Percentiles rank a stretch among this genome's conserved stretches.
Evolutionary conservation across 371 early-diverging fungal species (phyloP).

Genomic region (Capniomyces stellatus): DNA sequence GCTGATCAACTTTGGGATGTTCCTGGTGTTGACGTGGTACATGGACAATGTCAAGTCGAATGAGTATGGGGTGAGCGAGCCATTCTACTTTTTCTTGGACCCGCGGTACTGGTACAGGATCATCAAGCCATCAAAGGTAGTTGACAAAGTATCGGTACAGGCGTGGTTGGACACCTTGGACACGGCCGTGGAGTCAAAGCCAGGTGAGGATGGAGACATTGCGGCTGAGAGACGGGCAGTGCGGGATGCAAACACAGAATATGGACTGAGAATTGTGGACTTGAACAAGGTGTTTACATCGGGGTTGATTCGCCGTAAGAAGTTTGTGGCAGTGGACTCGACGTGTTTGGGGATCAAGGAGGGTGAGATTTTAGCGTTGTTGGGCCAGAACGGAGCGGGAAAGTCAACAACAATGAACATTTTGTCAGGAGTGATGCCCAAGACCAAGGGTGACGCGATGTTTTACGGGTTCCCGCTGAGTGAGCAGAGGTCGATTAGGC

Average conservation of each 20-base stretch:
- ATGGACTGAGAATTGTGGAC: conserved; percentile 33
- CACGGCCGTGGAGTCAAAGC: conserved; percentile 8
- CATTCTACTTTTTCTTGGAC: conserved; percentile 42
- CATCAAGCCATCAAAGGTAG: background rate
- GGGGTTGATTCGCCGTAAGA: conserved; percentile 39
- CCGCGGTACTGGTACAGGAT: conserved; percentile 17
- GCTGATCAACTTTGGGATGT: conserved; percentile 29
- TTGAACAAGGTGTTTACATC: conserved; percentile 38
- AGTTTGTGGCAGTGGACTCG: conserved; percentile 25
- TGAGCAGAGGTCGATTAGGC: conserved; percentile 35
- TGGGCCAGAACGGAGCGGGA: conserved; percentile 39
- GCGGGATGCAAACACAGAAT: conserved; percentile 12
- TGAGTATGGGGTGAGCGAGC: conserved; percentile 39
- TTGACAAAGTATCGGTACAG: background rate
- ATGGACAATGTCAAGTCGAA: conserved; percentile 31
- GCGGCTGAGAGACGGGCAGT: conserved; percentile 33
- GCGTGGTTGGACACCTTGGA: background rate
- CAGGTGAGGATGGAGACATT: conserved; percentile 41
- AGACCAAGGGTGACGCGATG: conserved; percentile 36
- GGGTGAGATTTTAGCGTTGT: conserved; percentile 36
- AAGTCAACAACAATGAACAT: conserved; percentile 42
- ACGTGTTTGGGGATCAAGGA: conserved; percentile 34
- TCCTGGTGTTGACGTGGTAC: conserved; percentile 31
- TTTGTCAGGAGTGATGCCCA: conserved; percentile 43
- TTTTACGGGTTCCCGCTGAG: conserved; percentile 38